These are phyloP conservation scores for Pseudoscleropodium purum DNA, from an alignment of 225 moss, liverwort and hornwort species.

Conservation along the genomic window DNA sequence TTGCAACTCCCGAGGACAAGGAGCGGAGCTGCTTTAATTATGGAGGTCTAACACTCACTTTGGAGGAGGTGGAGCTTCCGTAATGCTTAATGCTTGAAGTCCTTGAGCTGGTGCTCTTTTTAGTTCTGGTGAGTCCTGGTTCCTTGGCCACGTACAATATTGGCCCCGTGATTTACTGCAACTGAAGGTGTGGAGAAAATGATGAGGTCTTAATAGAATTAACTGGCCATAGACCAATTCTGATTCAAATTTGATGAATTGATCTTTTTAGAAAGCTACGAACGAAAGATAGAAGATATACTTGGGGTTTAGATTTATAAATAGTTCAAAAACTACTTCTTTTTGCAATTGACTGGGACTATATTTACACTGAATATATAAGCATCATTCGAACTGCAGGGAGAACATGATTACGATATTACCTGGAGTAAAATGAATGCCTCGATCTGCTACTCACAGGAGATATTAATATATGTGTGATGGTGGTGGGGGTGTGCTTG, in stretches of 20 bases:
- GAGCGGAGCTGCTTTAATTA: constrained; percentile 7
- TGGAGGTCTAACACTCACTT: constrained; percentile 9
- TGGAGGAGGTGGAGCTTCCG: constrained; percentile 1
- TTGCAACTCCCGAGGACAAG: constrained; percentile 15
- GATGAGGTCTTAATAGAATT: not conserved
- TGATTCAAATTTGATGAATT: no score
- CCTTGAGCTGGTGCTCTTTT: not conserved
- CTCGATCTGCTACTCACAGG: not conserved
- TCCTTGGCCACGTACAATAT: not conserved
- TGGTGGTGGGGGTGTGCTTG: not conserved
- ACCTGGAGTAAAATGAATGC: not conserved
- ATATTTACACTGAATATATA: not conserved
- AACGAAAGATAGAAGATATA: not conserved
- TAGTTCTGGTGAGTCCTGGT: constrained; percentile 12
- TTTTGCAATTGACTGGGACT: not conserved
- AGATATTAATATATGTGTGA: not conserved
- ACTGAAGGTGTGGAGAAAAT: not conserved
- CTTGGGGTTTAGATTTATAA: not conserved
- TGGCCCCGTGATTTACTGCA: not conserved
- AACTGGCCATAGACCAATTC: not conserved
- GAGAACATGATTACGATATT: not conserved
- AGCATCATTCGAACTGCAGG: not conserved
- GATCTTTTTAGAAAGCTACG: not conserved
- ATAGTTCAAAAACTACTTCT: not conserved
- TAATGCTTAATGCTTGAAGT: not conserved